Evolutionary conservation across 306 rosid species (phyloP).

Genomic region (Vicia sativa): DNA sequence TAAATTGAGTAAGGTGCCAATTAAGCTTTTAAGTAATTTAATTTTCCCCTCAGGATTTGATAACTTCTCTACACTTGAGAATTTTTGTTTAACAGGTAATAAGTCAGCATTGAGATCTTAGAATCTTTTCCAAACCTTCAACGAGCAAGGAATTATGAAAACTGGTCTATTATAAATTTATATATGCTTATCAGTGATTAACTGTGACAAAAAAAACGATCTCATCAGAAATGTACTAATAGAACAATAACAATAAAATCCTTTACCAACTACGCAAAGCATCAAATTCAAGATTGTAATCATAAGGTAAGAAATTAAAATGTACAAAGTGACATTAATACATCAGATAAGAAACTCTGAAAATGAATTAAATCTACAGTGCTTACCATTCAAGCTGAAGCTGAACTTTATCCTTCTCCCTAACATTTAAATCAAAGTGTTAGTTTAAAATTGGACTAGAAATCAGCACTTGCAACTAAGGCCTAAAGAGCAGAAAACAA

Average conservation of each 20-base stretch:
- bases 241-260: constrained; percentile 6
- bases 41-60: constrained; percentile 11
- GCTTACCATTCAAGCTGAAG: constrained; percentile 94
- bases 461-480: constrained; percentile 34
- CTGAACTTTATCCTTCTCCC: constrained; percentile 84
- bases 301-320: constrained; percentile 8
- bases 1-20: constrained; percentile 8
- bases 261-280: not conserved
- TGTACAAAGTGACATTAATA: constrained; percentile 1
- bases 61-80: constrained; percentile 17
- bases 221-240: not conserved
- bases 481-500: constrained; percentile 29
- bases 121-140: constrained; percentile 26
- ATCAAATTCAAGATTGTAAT: not conserved
- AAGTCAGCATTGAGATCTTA: constrained; percentile 4
- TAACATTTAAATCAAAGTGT: constrained; percentile 49
- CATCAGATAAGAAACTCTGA: constrained; percentile 7
- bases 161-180: constrained; percentile 2
- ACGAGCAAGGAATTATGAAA: constrained; percentile 10
- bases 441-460: constrained; percentile 31
- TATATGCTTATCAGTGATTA: constrained; percentile 21
- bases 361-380: constrained; percentile 38
- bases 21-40: constrained; percentile 13
- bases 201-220: constrained; percentile 8
- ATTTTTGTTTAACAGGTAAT: constrained; percentile 19